Base-by-base conservation (phyloP, 2,329 filamentous ascomycete species). In the Waltergamsia citrina region DNA sequence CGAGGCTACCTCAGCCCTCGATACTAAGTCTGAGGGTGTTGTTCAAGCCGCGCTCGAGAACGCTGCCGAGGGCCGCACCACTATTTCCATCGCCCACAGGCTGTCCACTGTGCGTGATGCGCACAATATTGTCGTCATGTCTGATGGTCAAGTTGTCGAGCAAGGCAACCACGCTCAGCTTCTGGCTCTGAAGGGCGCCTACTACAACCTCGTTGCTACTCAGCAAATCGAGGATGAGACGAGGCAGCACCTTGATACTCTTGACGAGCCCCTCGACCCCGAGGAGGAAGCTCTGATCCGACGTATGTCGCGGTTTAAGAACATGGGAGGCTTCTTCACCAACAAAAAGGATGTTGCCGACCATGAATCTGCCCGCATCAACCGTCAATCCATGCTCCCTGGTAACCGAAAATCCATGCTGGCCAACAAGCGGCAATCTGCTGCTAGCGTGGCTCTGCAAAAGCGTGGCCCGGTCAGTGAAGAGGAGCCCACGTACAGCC, bases 131-230 rank as follows among this genome's bases (percentile, higher is more conserved):
- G 56, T 81, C 4, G 76, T 82, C 3, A 56, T 82, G 44, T 58
- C 67, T 3, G 57, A 69, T 38, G 78, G 78, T 0, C 50, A 57
- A 20, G 65, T 77, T 4, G 53, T 74, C 2, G 78, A 82, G 47
- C 60, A 74, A 44, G 78, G 78, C 3, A 76, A 59, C 5, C 39
- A 43, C 17, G 4, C 88, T 38, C 69, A 82, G 11, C 69, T 98
- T 9, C 63, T 96, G 3, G 75, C 28, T 7, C 29, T 78, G 44
- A 62, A 73, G 41, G 78, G 75, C 15, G 80, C 87, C 7, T 98
- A 96, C 57, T 82, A 73, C 56, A 82, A 79, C 37, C 74, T 96
- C 9, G 88, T 96, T 6, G 81, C 85, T 34, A 88, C 90, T 4
- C 92, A 98, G 56, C 80, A 61, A 96, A 96, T 56, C 18, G 17